Percentiles rank a stretch among this genome's conserved stretches.
phyloP scores from a whole-genome alignment of 352 stramenopile genomes.

The Globisporangium lucens region DNA sequence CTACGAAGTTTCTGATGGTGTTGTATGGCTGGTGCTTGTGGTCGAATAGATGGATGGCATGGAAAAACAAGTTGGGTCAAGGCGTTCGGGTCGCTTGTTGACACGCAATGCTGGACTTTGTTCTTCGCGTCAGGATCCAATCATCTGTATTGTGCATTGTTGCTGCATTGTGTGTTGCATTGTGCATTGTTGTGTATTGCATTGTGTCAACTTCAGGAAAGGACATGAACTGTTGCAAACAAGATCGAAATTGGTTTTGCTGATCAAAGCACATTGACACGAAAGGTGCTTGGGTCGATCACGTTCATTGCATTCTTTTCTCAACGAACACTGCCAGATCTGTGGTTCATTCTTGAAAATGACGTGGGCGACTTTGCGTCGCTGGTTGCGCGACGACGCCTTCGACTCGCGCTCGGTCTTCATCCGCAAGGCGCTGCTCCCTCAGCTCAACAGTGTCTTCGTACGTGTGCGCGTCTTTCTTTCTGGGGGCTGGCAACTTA shows the following conservation, averaged over 20 bases:
- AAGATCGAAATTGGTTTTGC: neutral
- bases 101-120: too few species aligned
- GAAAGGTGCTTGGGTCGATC: too few species aligned
- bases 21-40: too few species aligned
- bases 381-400: neutral
- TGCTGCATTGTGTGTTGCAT: neutral
- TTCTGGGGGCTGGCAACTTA: neutral
- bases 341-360: neutral
- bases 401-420: constrained; percentile 10
- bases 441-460: constrained; percentile 8
- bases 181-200: neutral
- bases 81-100: too few species aligned
- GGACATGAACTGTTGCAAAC: neutral
- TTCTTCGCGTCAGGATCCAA: neutral
- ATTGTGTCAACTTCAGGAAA: constrained; percentile 1
- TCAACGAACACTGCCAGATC: too few species aligned
- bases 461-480: constrained; percentile 2
- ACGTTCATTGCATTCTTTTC: too few species aligned
- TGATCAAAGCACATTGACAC: neutral
- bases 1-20: too few species aligned
- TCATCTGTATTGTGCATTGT: neutral
- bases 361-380: neutral
- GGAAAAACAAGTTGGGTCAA: too few species aligned
- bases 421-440: constrained; percentile 2
- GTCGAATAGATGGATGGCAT: too few species aligned